phyloP scores from a whole-genome alignment of 2,329 filamentous ascomycete genomes.

The Xylaria sp. region DNA sequence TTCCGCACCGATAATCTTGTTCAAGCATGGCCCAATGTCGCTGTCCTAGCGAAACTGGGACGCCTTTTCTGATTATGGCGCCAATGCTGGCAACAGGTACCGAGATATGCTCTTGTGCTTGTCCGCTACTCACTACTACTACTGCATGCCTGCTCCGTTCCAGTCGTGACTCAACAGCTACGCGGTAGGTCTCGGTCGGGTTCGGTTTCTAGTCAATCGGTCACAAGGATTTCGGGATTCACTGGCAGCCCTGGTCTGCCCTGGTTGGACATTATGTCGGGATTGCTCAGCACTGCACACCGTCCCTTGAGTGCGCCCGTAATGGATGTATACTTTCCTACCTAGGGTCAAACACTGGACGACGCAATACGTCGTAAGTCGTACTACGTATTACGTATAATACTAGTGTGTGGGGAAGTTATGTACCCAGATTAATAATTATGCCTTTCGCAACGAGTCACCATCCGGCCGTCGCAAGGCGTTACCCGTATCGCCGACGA shows the following conservation, averaged over 20 bases:
- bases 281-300: constrained; percentile 23
- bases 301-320: no score
- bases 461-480: constrained; percentile 9
- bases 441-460: constrained; percentile 1
- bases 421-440: constrained; percentile 25
- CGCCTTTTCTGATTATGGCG: not conserved
- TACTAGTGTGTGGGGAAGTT: not conserved
- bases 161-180: not conserved
- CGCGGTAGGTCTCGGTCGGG: not conserved
- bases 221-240: not conserved
- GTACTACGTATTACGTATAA: no score
- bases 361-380: no score
- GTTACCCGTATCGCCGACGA: constrained; percentile 22
- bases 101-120: not conserved
- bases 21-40: not conserved
- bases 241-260: not conserved
- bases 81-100: constrained; percentile 4
- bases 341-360: no score
- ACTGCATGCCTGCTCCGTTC: not conserved
- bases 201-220: constrained; percentile 24
- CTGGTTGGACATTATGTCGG: constrained; percentile 12
- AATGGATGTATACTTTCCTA: no score
- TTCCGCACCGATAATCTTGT: not conserved
- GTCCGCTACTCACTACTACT: no score
- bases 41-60: no score